These are phyloP conservation scores for Chloranthus sessilifolius DNA, from an alignment of 164 flowering plant species.

Conservation along the genomic window DNA sequence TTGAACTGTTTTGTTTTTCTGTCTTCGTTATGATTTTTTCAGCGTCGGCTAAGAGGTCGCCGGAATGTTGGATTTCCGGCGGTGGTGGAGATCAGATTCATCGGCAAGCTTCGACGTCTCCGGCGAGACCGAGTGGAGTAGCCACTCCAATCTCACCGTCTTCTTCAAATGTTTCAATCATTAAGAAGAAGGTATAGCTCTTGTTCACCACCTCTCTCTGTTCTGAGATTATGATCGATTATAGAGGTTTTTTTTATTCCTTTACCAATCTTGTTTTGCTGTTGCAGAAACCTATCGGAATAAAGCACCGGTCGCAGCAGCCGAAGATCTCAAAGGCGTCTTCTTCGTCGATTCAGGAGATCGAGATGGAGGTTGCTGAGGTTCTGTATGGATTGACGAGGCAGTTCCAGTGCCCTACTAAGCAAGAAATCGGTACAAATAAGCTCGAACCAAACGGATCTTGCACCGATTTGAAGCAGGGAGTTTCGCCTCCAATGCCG, in stretches of 20 bases:
- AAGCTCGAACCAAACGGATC: constrained; percentile 39
- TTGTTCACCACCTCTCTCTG: background rate
- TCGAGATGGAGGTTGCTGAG: constrained; percentile 95
- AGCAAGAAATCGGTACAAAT: constrained; percentile 38
- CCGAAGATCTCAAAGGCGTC: constrained; percentile 51
- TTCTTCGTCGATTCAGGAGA: constrained; percentile 66
- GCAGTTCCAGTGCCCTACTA: constrained; percentile 61
- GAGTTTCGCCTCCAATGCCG: constrained; percentile 67
- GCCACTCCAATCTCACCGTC: constrained; percentile 57
- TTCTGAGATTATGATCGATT: background rate
- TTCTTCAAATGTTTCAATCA: constrained; percentile 47
- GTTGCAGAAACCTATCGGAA: constrained; percentile 61
- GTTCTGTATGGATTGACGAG: constrained; percentile 83
- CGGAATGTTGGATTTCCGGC: constrained; percentile 61
- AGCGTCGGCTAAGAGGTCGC: constrained; percentile 87
- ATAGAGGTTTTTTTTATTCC: background rate
- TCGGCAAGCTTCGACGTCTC: constrained; percentile 76
- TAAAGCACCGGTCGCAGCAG: constrained; percentile 57
- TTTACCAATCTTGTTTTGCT: background rate
- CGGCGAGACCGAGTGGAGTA: constrained; percentile 42
- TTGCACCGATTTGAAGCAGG: constrained; percentile 45
- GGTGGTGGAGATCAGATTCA: constrained; percentile 41
- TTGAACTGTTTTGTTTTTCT: constrained; percentile 4
- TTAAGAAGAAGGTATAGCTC: constrained; percentile 60
- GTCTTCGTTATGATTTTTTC: constrained; percentile 18